Evolutionary conservation across 2,329 filamentous ascomycete genomes (phyloP).

Genomic region (Ceratocystis albifundus): DNA sequence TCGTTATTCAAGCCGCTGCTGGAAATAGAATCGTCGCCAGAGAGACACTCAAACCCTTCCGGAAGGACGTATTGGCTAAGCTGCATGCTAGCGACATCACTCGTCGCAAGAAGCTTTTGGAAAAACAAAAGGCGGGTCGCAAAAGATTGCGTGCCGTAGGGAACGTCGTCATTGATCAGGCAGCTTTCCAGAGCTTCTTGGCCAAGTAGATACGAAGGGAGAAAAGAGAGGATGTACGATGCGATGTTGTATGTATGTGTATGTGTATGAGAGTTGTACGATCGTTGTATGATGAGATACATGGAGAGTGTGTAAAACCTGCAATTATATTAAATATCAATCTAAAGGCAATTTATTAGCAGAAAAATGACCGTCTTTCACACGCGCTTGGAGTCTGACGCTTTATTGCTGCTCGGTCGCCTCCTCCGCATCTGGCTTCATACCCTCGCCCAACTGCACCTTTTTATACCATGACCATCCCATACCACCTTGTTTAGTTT

Average conservation of each 20-base stretch:
- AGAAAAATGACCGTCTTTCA: neutral
- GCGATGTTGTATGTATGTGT: neutral
- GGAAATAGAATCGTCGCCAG: conserved; percentile 75
- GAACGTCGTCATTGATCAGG: conserved; percentile 92
- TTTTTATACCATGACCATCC: conserved; percentile 31
- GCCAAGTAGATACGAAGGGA: conserved; percentile 46
- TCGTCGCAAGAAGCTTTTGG: conserved; percentile 71
- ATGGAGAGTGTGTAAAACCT: neutral
- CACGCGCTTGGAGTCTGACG: neutral
- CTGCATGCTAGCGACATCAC: conserved; percentile 83
- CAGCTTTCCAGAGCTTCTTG: conserved; percentile 88
- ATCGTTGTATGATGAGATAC: conserved; percentile 21
- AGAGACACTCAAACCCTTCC: conserved; percentile 91
- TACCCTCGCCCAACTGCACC: conserved; percentile 26
- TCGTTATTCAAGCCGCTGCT: conserved; percentile 83
- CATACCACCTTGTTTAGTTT: conserved; percentile 31
- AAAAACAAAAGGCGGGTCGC: conserved; percentile 92
- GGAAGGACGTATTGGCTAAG: conserved; percentile 89
- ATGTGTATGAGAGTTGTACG: conserved; percentile 14
- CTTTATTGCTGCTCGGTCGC: neutral
- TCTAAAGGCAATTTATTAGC: conserved; percentile 2
- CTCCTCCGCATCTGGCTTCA: conserved; percentile 9
- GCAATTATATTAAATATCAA: conserved; percentile 8
- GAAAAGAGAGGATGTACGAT: neutral
- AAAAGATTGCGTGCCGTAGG: conserved; percentile 77